Percentiles rank a stretch among this genome's conserved stretches.
Evolutionary conservation across 2,329 filamentous ascomycete genomes (phyloP).

Genomic region (Cladosporium sp.): DNA sequence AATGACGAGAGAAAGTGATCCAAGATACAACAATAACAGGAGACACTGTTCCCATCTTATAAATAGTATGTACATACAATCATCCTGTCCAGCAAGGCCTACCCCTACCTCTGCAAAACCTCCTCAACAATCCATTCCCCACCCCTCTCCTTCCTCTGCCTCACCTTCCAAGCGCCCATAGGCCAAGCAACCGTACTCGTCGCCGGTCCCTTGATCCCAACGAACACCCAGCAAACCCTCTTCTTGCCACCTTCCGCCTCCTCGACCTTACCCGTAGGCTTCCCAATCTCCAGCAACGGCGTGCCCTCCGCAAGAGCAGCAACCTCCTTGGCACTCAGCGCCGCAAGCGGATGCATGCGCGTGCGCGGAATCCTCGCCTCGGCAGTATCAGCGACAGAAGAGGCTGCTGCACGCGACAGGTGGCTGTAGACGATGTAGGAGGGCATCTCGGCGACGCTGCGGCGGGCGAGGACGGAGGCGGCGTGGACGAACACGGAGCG

Average conservation of each 20-base stretch:
- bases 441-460: slow-evolving; percentile 69
- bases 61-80: no score
- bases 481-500: slow-evolving; percentile 84
- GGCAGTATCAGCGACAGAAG: slow-evolving; percentile 33
- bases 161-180: slow-evolving; percentile 76
- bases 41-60: no score
- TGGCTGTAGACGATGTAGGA: slow-evolving; percentile 84
- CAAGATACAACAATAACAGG: no score
- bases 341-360: slow-evolving; percentile 82
- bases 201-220: slow-evolving; percentile 45
- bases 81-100: no score
- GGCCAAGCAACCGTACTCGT: slow-evolving; percentile 22
- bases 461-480: slow-evolving; percentile 69
- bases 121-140: slow-evolving; percentile 71
- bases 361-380: slow-evolving; percentile 62
- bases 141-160: slow-evolving; percentile 68
- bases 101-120: slow-evolving; percentile 32
- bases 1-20: no score
- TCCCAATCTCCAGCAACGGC: slow-evolving; percentile 76
- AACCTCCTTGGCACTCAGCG: slow-evolving; percentile 71
- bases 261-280: slow-evolving; percentile 80
- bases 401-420: slow-evolving; percentile 65
- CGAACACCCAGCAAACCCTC: slow-evolving; percentile 79
- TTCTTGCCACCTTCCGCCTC: slow-evolving; percentile 47
- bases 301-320: slow-evolving; percentile 78